Evolutionary conservation across 176 grass and related monocot genomes (phyloP), one percentile per base, ranked within the genome.

Genomic region (Saccharum spontaneum): DNA sequence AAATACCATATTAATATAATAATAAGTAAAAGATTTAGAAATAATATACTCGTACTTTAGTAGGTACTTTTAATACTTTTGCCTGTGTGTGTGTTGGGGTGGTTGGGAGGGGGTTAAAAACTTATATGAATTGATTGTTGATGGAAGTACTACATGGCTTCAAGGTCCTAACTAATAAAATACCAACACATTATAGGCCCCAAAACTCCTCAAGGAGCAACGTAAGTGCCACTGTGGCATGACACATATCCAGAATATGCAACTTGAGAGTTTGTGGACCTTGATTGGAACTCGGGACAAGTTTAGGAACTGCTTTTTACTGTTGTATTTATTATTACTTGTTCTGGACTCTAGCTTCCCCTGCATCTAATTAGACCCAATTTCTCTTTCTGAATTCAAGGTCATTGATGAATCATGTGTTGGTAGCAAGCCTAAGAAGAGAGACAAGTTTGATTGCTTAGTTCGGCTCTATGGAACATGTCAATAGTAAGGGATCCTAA

Each of bases 401-500:
- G 92, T 99, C 69, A 71, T 94, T 65, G 86, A 96, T 89, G 90
- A 97, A 87, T 81, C 81, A 87, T 82, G 5, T 83, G 68, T 88
- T 69, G 82, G 39, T 73, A 83, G 69, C 77, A 95, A 94, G 82
- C 90, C 86, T 60, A 88, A 87, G 72, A 96, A 83, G 84, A 94
- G 77, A 52, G 71, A 64, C 3, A 91, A 89, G 46, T 48, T 90
- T 90, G 81, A 91, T 86, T 81, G 80, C 60, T 86, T 94, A 61
- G 89, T 94, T 85, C 97, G 97, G 9, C 82, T 96, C 45, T 99
- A 94, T 92, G 97, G 97, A 60, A 94, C 84, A 71, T 94, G 88
- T 69, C 34, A 91, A 82, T 89, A 92, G 97, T 99, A 90, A 97
- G 93, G 83, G 50, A 48, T 77, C 79, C 44, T 82, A 37, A 63